A percentile compares a stretch with the other conserved stretches of the same genome.
Evolutionary conservation across 768 basidiomycete species (phyloP).

Genomic region (Boletus insuetus): DNA sequence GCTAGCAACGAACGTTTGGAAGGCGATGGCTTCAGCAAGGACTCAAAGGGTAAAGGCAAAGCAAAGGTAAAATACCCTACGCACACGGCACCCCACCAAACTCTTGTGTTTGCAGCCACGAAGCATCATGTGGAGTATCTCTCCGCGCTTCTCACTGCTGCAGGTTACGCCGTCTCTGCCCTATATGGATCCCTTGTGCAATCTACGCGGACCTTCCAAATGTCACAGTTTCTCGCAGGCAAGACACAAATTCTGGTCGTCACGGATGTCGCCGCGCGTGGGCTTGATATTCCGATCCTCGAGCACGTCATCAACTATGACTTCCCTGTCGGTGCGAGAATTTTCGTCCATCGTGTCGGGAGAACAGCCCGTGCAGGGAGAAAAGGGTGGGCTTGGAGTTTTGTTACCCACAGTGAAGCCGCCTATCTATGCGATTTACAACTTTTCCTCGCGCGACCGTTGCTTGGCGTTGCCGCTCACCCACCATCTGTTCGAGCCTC

Average conservation of each 20-base stretch:
- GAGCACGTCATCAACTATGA: slow-evolving; percentile 99
- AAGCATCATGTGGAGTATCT: slow-evolving; percentile 99
- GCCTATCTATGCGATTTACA: slow-evolving; percentile 92
- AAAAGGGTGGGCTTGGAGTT: slow-evolving; percentile 95
- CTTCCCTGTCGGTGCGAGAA: slow-evolving; percentile 89
- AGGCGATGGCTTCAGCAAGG: slow-evolving; percentile 23
- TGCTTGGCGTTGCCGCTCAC: slow-evolving; percentile 45
- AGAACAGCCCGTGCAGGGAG: slow-evolving; percentile 94
- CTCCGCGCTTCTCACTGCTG: slow-evolving; percentile 66
- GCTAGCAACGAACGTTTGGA: slow-evolving; percentile 31
- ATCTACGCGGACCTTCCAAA: slow-evolving; percentile 80
- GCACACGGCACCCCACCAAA: slow-evolving; percentile 81
- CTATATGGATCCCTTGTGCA: slow-evolving; percentile 97
- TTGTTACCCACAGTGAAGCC: slow-evolving; percentile 81
- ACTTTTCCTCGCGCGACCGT: slow-evolving; percentile 81
- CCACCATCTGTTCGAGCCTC: slow-evolving; percentile 37
- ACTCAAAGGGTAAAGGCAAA: slow-evolving; percentile 52
- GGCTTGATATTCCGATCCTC: slow-evolving; percentile 95
- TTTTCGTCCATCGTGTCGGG: slow-evolving; percentile 96
- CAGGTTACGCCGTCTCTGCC: slow-evolving; percentile 87
- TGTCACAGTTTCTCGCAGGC: slow-evolving; percentile 85
- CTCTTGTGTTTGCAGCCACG: slow-evolving; percentile 91
- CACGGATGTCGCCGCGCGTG: slow-evolving; percentile 96
- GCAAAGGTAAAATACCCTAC: slow-evolving; percentile 42
- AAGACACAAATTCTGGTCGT: slow-evolving; percentile 85